Percentiles rank a stretch among this genome's conserved stretches.
These are phyloP conservation scores for Exophiala phaeomuriformis DNA, from an alignment of 2,329 filamentous ascomycete genomes.

Conservation along the genomic window DNA sequence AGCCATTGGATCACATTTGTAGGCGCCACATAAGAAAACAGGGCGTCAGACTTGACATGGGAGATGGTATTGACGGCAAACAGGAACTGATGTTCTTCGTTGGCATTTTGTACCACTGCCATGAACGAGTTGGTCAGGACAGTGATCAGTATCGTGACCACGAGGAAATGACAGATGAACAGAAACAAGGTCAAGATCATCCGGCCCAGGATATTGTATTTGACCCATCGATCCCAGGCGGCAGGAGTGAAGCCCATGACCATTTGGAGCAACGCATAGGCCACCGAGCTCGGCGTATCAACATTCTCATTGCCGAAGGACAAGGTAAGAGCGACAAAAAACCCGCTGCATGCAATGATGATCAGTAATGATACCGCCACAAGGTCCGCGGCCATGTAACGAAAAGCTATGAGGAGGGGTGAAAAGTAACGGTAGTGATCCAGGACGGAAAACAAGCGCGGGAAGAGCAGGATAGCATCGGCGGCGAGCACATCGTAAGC, in stretches of 20 bases:
- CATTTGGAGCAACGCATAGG: conserved; percentile 87
- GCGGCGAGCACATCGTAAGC: conserved; percentile 92
- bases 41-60: conserved; percentile 95
- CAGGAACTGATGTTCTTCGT: conserved; percentile 83
- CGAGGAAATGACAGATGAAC: conserved; percentile 89
- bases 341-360: conserved; percentile 81
- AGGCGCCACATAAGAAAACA: conserved; percentile 90
- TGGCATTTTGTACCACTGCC: conserved; percentile 86
- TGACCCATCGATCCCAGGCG: conserved; percentile 83
- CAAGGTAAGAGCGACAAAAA: conserved; percentile 88
- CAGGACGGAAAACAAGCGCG: conserved; percentile 82
- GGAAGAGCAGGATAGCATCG: conserved; percentile 81
- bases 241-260: conserved; percentile 94
- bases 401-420: conserved; percentile 85
- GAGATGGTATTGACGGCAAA: conserved; percentile 96
- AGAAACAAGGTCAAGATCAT: conserved; percentile 71
- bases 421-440: conserved; percentile 97
- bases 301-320: conserved; percentile 60
- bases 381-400: conserved; percentile 86
- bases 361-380: conserved; percentile 78
- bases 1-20: conserved; percentile 89
- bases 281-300: conserved; percentile 66
- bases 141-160: conserved; percentile 88
- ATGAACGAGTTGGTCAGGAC: conserved; percentile 97
- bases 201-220: conserved; percentile 72